phyloP scores from a whole-genome alignment of 495 filamentous ascomycete genomes.

The Talaromyces wortmannii region DNA sequence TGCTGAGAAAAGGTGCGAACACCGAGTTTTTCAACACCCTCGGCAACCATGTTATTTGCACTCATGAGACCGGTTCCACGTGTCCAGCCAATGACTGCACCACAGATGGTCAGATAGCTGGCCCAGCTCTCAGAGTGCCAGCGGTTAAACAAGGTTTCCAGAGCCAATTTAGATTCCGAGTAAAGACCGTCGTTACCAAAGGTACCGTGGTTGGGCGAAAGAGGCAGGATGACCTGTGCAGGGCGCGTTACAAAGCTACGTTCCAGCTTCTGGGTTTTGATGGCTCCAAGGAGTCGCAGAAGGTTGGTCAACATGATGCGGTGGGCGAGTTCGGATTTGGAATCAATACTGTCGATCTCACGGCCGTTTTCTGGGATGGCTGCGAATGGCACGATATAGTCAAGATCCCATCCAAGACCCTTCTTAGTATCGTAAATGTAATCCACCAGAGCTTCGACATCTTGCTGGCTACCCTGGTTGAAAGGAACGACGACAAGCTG shows the following conservation, averaged over 20 bases:
- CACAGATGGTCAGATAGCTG: conserved; percentile 97
- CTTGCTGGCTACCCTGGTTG: conserved; percentile 97
- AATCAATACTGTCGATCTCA: conserved; percentile 96
- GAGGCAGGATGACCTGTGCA: conserved; percentile 89
- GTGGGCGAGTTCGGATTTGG: conserved; percentile 95
- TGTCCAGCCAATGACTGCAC: conserved; percentile 98
- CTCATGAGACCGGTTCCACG: conserved; percentile 97
- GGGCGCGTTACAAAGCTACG: conserved; percentile 91
- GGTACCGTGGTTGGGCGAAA: conserved; percentile 97
- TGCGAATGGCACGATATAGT: conserved; percentile 93
- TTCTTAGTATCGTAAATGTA: conserved; percentile 98
- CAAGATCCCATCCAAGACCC: conserved; percentile 95
- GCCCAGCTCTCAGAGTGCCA: conserved; percentile 98
- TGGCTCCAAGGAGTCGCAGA: conserved; percentile 77
- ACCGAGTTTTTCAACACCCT: conserved; percentile 92
- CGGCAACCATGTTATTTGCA: conserved; percentile 95
- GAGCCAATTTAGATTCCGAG: conserved; percentile 92
- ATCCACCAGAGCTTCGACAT: conserved; percentile 84
- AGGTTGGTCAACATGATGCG: conserved; percentile 99
- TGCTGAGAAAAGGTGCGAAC: conserved; percentile 98
- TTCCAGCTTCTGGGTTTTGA: conserved; percentile 83
- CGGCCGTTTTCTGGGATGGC: conserved; percentile 97
- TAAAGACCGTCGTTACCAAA: conserved; percentile 98
- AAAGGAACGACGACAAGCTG: conserved; percentile 97
- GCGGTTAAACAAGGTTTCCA: conserved; percentile 97